These are phyloP conservation scores for Linum tenue DNA, from an alignment of 345 rosid species.

Conservation along the genomic window DNA sequence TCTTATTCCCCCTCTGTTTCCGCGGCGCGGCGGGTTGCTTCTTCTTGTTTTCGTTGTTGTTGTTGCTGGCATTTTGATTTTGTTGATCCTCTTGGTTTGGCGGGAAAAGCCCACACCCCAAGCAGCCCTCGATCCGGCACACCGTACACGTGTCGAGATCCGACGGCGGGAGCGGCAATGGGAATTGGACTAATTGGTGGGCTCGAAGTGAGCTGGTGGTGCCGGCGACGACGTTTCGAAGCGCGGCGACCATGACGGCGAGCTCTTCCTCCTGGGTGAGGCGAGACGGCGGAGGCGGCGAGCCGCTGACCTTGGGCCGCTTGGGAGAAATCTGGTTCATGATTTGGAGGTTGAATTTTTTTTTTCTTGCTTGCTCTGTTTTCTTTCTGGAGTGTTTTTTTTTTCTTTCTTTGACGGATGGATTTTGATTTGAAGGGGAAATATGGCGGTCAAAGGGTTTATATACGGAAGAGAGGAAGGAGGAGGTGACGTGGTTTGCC, in stretches of 20 bases:
- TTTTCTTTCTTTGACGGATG: background rate
- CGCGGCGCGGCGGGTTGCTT: background rate
- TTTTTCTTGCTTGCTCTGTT: background rate
- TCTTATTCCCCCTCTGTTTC: slow-evolving; percentile 23
- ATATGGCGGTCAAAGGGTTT: background rate
- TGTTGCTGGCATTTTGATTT: background rate
- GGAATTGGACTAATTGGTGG: background rate
- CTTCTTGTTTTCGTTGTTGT: background rate
- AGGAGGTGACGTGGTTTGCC: slow-evolving; percentile 3
- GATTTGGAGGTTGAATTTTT: background rate
- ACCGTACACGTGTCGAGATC: slow-evolving; percentile 50
- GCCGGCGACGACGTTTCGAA: slow-evolving; percentile 28
- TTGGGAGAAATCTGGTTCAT: slow-evolving; percentile 35
- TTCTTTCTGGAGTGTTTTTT: background rate
- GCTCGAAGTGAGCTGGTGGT: background rate
- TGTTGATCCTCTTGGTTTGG: slow-evolving; percentile 27
- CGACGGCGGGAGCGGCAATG: slow-evolving; percentile 16
- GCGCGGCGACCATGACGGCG: slow-evolving; percentile 54
- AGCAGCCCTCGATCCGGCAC: slow-evolving; percentile 58
- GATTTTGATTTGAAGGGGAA: background rate
- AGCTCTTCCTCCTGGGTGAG: slow-evolving; percentile 52
- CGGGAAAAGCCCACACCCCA: slow-evolving; percentile 71
- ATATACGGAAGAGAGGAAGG: slow-evolving; percentile 10
- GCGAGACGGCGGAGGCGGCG: slow-evolving; percentile 1
- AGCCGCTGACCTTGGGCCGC: slow-evolving; percentile 16